Evolutionary conservation across 2,329 filamentous ascomycete genomes (phyloP).

Genomic region (Fusarium pininemorale): DNA sequence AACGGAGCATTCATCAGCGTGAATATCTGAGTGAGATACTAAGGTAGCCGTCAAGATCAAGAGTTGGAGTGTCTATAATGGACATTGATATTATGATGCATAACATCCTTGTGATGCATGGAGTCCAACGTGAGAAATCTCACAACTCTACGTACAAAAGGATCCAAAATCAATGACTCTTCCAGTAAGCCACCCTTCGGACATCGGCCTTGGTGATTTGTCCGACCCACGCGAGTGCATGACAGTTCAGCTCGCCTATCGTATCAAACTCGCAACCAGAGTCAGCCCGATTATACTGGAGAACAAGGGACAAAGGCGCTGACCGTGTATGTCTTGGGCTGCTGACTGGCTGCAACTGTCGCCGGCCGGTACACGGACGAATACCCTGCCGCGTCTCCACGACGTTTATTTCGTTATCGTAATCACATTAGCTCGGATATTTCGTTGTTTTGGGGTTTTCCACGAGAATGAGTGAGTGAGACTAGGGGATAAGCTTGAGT

Average conservation of each 20-base stretch:
- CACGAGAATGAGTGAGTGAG: not conserved
- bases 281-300: conserved; percentile 19
- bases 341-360: conserved; percentile 14
- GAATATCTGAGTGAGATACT: not conserved
- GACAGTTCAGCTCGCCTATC: conserved; percentile 21
- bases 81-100: not conserved
- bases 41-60: not conserved
- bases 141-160: not conserved
- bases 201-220: conserved; percentile 43
- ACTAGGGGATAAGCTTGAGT: not conserved
- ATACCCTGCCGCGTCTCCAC: conserved; percentile 13
- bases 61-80: not conserved
- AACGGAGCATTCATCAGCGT: not conserved
- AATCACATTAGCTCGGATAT: conserved; percentile 3
- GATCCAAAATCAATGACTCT: conserved; percentile 26
- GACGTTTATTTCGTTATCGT: not conserved
- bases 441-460: conserved; percentile 1
- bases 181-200: conserved; percentile 35
- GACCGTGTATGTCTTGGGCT: conserved; percentile 12
- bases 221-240: conserved; percentile 33
- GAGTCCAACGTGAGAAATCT: not conserved
- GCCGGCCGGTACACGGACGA: conserved; percentile 24
- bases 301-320: conserved; percentile 4
- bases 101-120: not conserved
- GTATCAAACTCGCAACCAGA: not conserved